Base-by-base conservation (phyloP, 768 basidiomycete genomes). In the Mycena haematopus region DNA sequence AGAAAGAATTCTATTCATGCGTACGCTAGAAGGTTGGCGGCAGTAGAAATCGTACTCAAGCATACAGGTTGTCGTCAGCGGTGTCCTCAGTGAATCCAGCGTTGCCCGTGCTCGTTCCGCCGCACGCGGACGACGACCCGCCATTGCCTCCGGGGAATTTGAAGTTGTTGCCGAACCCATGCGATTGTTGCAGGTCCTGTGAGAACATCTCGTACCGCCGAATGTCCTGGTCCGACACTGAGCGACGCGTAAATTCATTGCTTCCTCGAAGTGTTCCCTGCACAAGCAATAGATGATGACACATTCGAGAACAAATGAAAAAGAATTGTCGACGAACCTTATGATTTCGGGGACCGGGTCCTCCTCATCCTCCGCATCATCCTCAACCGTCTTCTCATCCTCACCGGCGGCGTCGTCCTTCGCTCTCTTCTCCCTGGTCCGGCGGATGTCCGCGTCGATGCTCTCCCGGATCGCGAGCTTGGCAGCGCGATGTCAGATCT, bases 161-260 rank as follows among this genome's bases (percentile, higher is more conserved):
- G 88, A 99, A 99, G 76, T 87, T 91, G 78, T 90, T 91, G 51
- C 96, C 96, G 73, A 97, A 95, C 49, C 90, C 90, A 72, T 93
- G 89, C 64, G 91, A 92, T 76, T 95, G 94, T 78, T 93, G 93
- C 63, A 95, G 79, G 76, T 93, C 93, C 89, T 93, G 95, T 33
- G 95, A 80, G 76, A 99, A 99, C 90, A 97, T 95, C 85, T 99
- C 96, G 77, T 99, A 99, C 55, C 95, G 89, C 71, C 95, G 86
- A 77, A 99, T 96, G 73, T 98, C 96, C 67, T 92, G 88, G 73
- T 98, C 96, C 13, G 93, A 95, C 56, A 99, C 96, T 14, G 95
- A 97, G 54, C 96, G 91, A 75, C 97, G 90, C 65, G 97, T 96
- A 71, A 86, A 99, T 91, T 89, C 96, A 99, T 98, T 2, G 97